phyloP scores from a whole-genome alignment of 176 grass and related monocot genomes.

The Metroxylon sagu region DNA sequence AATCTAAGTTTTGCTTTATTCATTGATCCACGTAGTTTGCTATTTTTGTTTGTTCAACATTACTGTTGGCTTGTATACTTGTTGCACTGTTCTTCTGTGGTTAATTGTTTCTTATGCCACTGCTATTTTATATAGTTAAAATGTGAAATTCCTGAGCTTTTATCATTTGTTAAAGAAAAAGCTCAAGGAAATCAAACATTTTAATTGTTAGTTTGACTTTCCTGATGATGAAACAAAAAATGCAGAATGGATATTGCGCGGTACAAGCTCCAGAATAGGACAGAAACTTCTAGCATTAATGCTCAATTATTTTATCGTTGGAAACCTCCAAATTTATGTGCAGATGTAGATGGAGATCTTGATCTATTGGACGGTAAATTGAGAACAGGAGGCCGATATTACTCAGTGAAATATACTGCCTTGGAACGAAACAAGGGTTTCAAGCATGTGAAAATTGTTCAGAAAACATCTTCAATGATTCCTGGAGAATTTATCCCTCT shows the following conservation, averaged over 20 bases:
- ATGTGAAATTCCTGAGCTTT: not conserved
- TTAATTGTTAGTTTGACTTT: constrained; percentile 6
- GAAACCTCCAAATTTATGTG: constrained; percentile 30
- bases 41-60: too few relatives aligned
- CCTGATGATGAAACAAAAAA: constrained; percentile 30
- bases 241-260: constrained; percentile 92
- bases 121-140: constrained; percentile 1
- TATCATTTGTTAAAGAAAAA: not conserved
- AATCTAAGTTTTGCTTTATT: too few relatives aligned
- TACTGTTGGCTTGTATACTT: too few relatives aligned
- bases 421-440: constrained; percentile 70
- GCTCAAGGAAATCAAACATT: not conserved
- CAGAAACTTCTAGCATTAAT: constrained; percentile 32
- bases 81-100: too few relatives aligned
- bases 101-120: too few relatives aligned
- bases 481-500: constrained; percentile 68
- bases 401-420: constrained; percentile 51
- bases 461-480: constrained; percentile 30
- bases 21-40: too few relatives aligned
- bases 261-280: constrained; percentile 57
- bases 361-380: constrained; percentile 67
- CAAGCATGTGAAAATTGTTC: constrained; percentile 64
- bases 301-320: constrained; percentile 23
- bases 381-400: constrained; percentile 65
- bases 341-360: constrained; percentile 58